Percentiles rank a stretch among this genome's conserved stretches.
Conservation (phyloP, 164 flowering plant genomes). For the Nymphaea thermarum region DNA sequence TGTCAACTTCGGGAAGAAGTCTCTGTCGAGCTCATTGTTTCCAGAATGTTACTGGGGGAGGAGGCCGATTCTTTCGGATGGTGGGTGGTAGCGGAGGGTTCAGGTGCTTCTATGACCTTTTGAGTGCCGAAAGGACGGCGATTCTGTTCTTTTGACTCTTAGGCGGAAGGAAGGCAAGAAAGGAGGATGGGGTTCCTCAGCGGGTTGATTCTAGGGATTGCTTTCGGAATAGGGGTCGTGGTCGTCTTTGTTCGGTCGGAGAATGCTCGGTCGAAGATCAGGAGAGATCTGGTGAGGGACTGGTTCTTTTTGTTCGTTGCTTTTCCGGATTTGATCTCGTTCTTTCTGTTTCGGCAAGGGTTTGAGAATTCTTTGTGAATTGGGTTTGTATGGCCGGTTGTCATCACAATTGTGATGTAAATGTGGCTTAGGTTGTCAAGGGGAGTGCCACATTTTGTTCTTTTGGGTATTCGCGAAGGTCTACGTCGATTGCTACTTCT, state of each 20-base stretch:
- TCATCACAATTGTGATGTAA: not conserved
- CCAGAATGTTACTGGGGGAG: not conserved
- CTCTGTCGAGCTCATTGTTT: not conserved
- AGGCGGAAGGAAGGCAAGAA: not conserved
- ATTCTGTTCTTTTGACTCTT: not conserved
- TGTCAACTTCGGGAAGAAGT: not conserved
- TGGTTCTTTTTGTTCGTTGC: not conserved
- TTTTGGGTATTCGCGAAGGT: not conserved
- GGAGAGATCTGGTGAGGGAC: slow-evolving; percentile 44
- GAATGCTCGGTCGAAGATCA: slow-evolving; percentile 44
- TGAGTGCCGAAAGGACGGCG: not conserved
- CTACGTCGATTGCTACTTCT: not conserved
- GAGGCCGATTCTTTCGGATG: not conserved
- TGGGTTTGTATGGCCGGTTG: not conserved
- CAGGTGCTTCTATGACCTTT: not conserved
- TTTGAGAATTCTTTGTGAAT: not conserved
- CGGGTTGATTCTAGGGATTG: slow-evolving; percentile 50
- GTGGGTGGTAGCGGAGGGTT: not conserved
- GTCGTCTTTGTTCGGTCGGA: slow-evolving; percentile 51
- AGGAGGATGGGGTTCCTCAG: slow-evolving; percentile 41
- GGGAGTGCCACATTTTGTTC: not conserved
- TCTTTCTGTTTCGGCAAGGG: not conserved
- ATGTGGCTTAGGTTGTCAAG: not conserved
- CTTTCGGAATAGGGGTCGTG: slow-evolving; percentile 39
- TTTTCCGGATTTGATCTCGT: not conserved